Percentiles rank a stretch among this genome's conserved stretches.
These are phyloP conservation scores for Cryptococcus hybrid DNA, from an alignment of 1,284 basidiomycete species.

Conservation along the genomic window DNA sequence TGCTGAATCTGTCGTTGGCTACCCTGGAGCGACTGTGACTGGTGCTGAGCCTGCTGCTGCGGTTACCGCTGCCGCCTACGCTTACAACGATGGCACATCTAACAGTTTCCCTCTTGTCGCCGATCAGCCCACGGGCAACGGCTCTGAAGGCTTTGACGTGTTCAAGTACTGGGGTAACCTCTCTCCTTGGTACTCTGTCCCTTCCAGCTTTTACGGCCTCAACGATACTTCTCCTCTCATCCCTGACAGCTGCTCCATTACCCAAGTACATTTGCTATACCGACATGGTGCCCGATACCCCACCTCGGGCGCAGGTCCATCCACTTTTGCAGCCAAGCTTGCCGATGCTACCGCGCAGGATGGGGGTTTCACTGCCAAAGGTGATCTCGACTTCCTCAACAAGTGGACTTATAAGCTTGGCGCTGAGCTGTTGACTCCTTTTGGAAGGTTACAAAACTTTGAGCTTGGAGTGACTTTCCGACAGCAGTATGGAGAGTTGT, in stretches of 20 bases:
- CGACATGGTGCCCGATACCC: conserved; percentile 52
- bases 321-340: conserved; percentile 34
- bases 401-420: conserved; percentile 53
- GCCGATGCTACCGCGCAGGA: conserved; percentile 29
- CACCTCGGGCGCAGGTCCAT: conserved; percentile 32
- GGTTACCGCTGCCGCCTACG: conserved; percentile 53
- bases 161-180: conserved; percentile 79
- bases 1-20: conserved; percentile 54
- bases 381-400: conserved; percentile 51
- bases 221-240: conserved; percentile 64
- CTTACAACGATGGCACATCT: conserved; percentile 50
- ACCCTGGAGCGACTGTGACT: conserved; percentile 54
- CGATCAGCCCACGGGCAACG: conserved; percentile 24
- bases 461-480: conserved; percentile 42
- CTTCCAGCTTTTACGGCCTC: conserved; percentile 66
- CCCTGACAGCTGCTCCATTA: conserved; percentile 65
- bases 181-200: conserved; percentile 77
- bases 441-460: conserved; percentile 51
- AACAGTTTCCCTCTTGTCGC: conserved; percentile 49
- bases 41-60: conserved; percentile 57
- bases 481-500: conserved; percentile 71
- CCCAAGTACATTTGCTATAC: conserved; percentile 72
- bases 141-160: conserved; percentile 54
- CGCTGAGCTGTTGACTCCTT: conserved; percentile 52
- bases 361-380: conserved; percentile 30